Evolutionary conservation across 768 basidiomycete species (phyloP).

Genomic region (Mycena sanguinolenta): DNA sequence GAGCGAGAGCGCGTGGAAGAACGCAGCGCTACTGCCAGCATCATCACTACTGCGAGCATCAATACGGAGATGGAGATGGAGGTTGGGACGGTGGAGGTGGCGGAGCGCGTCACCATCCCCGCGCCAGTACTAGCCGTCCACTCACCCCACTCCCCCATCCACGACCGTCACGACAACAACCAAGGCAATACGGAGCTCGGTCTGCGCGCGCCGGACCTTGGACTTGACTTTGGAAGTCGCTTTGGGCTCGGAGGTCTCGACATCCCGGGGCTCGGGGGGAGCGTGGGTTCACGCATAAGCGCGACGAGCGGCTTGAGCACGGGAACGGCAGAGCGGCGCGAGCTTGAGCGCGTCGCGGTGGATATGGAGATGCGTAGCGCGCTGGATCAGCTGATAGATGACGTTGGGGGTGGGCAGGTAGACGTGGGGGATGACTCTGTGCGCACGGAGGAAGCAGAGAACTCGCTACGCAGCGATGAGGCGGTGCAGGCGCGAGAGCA

Average conservation of each 20-base stretch:
- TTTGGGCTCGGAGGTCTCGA: conserved; percentile 57
- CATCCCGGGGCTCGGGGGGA: conserved; percentile 37
- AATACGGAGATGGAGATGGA: conserved; percentile 20
- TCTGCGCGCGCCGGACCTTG: conserved; percentile 48
- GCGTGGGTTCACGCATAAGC: conserved; percentile 37
- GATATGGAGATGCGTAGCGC: conserved; percentile 82
- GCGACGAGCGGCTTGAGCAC: conserved; percentile 32
- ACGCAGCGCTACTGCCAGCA: neutral
- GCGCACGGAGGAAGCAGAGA: conserved; percentile 41
- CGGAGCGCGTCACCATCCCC: conserved; percentile 25
- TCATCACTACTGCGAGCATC: neutral
- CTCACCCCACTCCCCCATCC: neutral
- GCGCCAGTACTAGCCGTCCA: neutral
- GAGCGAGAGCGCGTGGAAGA: conserved; percentile 16
- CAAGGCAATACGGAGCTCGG: conserved; percentile 47
- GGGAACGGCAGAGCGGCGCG: conserved; percentile 38
- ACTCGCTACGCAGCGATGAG: conserved; percentile 15
- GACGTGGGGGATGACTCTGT: conserved; percentile 54
- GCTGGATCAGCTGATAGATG: conserved; percentile 79
- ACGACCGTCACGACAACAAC: neutral
- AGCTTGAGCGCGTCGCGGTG: conserved; percentile 56
- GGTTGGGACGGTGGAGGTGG: conserved; percentile 21
- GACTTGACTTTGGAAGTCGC: conserved; percentile 63
- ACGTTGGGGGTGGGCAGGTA: conserved; percentile 63
- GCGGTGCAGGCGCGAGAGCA: neutral